phyloP scores from a whole-genome alignment of 768 basidiomycete species.

The Podaxis pistillaris region DNA sequence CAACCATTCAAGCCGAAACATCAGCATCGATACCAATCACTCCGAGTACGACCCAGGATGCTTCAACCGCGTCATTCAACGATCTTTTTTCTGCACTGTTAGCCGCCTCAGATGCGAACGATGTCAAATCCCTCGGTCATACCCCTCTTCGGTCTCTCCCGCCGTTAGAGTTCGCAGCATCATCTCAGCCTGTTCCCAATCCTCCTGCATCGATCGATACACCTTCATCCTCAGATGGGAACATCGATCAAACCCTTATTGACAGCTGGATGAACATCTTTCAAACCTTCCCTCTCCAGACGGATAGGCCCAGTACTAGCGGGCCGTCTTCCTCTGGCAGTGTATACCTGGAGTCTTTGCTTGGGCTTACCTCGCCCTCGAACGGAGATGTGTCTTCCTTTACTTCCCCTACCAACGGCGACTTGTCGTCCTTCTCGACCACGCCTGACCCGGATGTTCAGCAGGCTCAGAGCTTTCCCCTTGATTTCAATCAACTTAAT shows the following conservation, averaged over 20 bases:
- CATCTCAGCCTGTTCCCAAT: background rate
- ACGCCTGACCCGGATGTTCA: slow-evolving; percentile 7
- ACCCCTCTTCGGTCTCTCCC: background rate
- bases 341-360: background rate
- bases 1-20: background rate
- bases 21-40: background rate
- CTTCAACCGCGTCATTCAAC: background rate
- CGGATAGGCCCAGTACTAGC: slow-evolving; percentile 19
- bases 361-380: slow-evolving; percentile 15
- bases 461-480: slow-evolving; percentile 1
- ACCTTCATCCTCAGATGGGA: slow-evolving; percentile 1
- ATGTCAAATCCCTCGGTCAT: background rate
- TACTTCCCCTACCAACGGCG: background rate
- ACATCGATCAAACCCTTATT: slow-evolving; percentile 38
- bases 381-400: slow-evolving; percentile 19
- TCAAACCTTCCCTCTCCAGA: slow-evolving; percentile 39
- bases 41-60: background rate
- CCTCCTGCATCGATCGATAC: background rate
- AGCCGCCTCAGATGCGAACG: background rate
- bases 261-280: slow-evolving; percentile 53
- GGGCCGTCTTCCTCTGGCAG: background rate
- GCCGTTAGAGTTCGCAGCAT: background rate
- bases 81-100: slow-evolving; percentile 10
- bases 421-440: background rate
- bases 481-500: background rate